phyloP scores from a whole-genome alignment of 2,329 filamentous ascomycete genomes.

The Arachnopeziza araneosa region DNA sequence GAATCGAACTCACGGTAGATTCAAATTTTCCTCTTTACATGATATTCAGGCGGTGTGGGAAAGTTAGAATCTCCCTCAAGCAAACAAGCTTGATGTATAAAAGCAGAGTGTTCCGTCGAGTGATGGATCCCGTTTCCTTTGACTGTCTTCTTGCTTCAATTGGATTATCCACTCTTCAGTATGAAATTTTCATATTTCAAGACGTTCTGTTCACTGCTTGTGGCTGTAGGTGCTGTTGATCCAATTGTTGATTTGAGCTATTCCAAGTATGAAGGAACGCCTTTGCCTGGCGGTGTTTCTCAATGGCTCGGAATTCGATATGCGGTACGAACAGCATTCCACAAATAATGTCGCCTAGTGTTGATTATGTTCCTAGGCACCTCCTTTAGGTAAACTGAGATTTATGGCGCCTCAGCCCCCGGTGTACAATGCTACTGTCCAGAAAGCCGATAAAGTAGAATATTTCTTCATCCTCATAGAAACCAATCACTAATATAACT shows the following conservation, averaged over 20 bases:
- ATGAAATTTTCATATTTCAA: not conserved
- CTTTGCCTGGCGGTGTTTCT: conserved; percentile 50
- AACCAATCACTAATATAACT: not conserved
- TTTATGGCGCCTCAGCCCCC: conserved; percentile 66
- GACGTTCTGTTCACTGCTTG: not conserved
- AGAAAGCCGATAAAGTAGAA: not conserved
- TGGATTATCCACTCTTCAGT: not conserved
- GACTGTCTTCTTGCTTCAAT: not conserved
- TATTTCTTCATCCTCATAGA: not conserved
- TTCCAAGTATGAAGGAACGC: conserved; percentile 55
- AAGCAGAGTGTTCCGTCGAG: not conserved
- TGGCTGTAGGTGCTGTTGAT: not conserved
- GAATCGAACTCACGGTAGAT: not conserved
- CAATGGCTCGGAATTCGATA: conserved; percentile 73
- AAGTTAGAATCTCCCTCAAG: not conserved
- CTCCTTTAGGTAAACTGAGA: conserved; percentile 58
- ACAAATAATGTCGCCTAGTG: not conserved
- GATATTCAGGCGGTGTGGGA: not conserved
- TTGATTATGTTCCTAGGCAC: conserved; percentile 27
- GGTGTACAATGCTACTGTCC: not conserved
- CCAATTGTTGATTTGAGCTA: conserved; percentile 55
- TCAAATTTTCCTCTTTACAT: not conserved
- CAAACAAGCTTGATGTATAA: not conserved
- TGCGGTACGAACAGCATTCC: conserved; percentile 38
- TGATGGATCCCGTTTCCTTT: not conserved